Evolutionary conservation across 345 rosid species (phyloP), one percentile per base, ranked within the genome.

Genomic region (Melaleuca alternifolia): DNA sequence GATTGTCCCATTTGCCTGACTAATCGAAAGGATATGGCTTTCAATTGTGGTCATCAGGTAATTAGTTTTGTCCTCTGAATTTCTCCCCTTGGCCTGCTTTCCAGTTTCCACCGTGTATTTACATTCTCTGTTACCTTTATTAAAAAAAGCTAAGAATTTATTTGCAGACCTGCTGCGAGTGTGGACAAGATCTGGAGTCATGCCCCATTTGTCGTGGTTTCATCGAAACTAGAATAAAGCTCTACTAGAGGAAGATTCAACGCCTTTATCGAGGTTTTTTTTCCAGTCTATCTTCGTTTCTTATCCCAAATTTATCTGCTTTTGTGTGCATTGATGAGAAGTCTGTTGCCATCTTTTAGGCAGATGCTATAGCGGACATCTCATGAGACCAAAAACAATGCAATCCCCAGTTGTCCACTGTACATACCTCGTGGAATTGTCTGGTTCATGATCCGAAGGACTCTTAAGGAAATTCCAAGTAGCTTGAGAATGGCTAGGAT

Each of bases 21-120:
- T 51, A 90, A 93, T 87, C 90, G 59, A 10, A 95, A 94, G 88
- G 91, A 95, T 87, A 94, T 95, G 97, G 97, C 97, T 85, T 95
- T 95, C 30, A 94, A 95, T 46, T 95, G 97, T 52, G 97, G 97
- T 51, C 97, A 95, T 90, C 97, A 95, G 97, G 97, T 95, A 92
- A 87, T 44, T 86, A 37, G 26, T 65, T n/a, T 41, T 30, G 48
- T 50, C 46, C 57, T 15, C 71, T 28, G 5, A 44, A 5, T 28
- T 50, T 26, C 23, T 28, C 30, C 6, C 5, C 56, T 83, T 51
- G 15, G 54, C 81, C 23, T 51, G 51, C 79, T 24, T 50, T 84
- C 87, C 48, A 37, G 81, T 71, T 71, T 71, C 81, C 81, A 37
- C 48, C 13, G 6, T 71, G 81, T 41, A 37, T 71, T 37, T 71